Percentiles rank a stretch among this genome's conserved stretches.
phyloP scores from a whole-genome alignment of 78 protist species.

The Tieghemostelium lacteum region DNA sequence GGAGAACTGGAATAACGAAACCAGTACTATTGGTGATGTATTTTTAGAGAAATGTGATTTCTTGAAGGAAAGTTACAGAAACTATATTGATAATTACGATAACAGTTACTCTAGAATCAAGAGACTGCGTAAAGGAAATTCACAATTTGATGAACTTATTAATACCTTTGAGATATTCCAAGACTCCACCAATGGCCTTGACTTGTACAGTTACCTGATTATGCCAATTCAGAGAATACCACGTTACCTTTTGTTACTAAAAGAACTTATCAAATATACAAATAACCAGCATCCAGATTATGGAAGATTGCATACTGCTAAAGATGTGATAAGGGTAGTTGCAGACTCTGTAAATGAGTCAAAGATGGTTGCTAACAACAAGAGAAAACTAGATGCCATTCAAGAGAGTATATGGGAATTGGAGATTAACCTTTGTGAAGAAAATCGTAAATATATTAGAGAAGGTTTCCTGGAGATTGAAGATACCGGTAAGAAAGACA shows the following conservation, averaged over 20 bases:
- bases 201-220: constrained; percentile 56
- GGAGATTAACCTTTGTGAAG: constrained; percentile 11
- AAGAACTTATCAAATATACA: constrained; percentile 69
- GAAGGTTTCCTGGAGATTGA: constrained; percentile 77
- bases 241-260: constrained; percentile 48
- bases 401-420: constrained; percentile 57
- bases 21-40: constrained; percentile 66
- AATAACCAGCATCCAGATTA: constrained; percentile 48
- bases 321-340: constrained; percentile 44
- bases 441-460: constrained; percentile 56
- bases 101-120: constrained; percentile 58
- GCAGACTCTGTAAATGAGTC: constrained; percentile 72
- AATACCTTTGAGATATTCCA: constrained; percentile 67
- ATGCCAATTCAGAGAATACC: constrained; percentile 79
- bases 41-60: constrained; percentile 70
- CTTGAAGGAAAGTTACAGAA: constrained; percentile 49
- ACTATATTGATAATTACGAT: constrained; percentile 69
- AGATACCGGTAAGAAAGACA: constrained; percentile 51
- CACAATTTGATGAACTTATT: constrained; percentile 45
- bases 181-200: constrained; percentile 64
- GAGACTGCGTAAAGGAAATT: constrained; percentile 58
- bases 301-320: constrained; percentile 23
- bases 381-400: constrained; percentile 45
- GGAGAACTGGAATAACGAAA: constrained; percentile 18
- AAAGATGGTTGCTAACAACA: constrained; percentile 45